These are phyloP conservation scores for Candida tunisiensis DNA, from an alignment of 1,139 yeast genomes.

Conservation along the genomic window DNA sequence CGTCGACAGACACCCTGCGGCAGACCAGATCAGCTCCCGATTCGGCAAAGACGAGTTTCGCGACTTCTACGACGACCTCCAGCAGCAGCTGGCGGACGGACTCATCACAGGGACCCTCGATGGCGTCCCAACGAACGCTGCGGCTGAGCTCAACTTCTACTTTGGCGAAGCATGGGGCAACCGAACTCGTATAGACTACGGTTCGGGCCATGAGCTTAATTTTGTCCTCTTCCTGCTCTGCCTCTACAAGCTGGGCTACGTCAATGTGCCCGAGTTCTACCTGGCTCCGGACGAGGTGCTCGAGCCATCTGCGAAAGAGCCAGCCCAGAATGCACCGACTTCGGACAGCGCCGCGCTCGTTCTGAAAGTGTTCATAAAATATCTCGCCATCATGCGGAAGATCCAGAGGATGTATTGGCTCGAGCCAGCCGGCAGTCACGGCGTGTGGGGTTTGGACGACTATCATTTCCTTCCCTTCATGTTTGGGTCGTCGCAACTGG, in stretches of 20 bases:
- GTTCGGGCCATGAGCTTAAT: conserved; percentile 92
- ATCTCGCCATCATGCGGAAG: conserved; percentile 27
- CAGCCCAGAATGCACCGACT: conserved; percentile 3
- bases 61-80: conserved; percentile 63
- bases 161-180: conserved; percentile 72
- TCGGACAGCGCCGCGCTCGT: conserved; percentile 38
- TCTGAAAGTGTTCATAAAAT: conserved; percentile 43
- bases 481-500: conserved; percentile 76
- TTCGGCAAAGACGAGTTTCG: conserved; percentile 87
- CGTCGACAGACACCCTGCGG: conserved; percentile 49
- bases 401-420: conserved; percentile 52
- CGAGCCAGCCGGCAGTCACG: conserved; percentile 91
- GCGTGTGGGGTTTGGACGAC: conserved; percentile 96
- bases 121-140: conserved; percentile 2
- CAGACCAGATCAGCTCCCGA: conserved; percentile 53
- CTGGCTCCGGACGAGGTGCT: too few relatives aligned
- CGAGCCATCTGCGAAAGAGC: too few relatives aligned
- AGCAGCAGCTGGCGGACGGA: conserved; percentile 15
- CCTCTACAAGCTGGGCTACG: conserved; percentile 25
- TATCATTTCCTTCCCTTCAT: conserved; percentile 84
- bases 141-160: conserved; percentile 32
- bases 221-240: conserved; percentile 57
- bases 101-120: conserved; percentile 4
- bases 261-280: too few relatives aligned
- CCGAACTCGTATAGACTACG: conserved; percentile 77